These are phyloP conservation scores for Sarcodon sp. DNA, from an alignment of 768 basidiomycete genomes.

Conservation along the genomic window DNA sequence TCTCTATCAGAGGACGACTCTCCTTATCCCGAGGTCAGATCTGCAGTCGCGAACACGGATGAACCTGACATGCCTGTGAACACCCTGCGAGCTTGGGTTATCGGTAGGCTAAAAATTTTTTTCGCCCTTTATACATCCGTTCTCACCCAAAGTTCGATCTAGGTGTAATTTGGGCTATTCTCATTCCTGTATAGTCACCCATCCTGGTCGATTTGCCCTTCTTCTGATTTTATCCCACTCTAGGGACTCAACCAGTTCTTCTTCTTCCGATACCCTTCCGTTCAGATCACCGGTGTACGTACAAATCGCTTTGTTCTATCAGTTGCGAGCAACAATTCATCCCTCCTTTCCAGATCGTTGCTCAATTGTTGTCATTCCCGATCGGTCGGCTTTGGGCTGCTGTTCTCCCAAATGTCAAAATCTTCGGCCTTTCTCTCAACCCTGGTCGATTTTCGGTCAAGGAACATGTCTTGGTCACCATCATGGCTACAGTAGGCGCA, in stretches of 20 bases:
- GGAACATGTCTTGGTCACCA: conserved; percentile 45
- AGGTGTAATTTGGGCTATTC: not conserved
- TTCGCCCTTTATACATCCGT: not conserved
- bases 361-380: conserved; percentile 59
- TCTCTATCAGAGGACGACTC: conserved; percentile 26
- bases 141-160: not conserved
- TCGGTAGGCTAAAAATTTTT: conserved; percentile 11
- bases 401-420: conserved; percentile 34
- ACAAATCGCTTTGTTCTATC: not conserved
- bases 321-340: conserved; percentile 2
- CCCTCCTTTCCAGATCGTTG: conserved; percentile 29
- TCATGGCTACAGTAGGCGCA: conserved; percentile 26
- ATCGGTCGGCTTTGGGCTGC: conserved; percentile 47
- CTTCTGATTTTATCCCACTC: conserved; percentile 27
- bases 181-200: not conserved
- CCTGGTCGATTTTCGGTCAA: conserved; percentile 68
- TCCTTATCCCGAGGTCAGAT: conserved; percentile 41
- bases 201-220: conserved; percentile 27
- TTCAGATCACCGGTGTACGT: conserved; percentile 15
- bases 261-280: conserved; percentile 52
- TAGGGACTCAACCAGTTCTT: conserved; percentile 68
- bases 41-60: conserved; percentile 35
- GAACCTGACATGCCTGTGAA: conserved; percentile 25
- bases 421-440: conserved; percentile 42
- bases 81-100: conserved; percentile 24